These are phyloP conservation scores for Umbelopsis isabellina DNA, from an alignment of 192 early-diverging fungal species.

Conservation along the genomic window DNA sequence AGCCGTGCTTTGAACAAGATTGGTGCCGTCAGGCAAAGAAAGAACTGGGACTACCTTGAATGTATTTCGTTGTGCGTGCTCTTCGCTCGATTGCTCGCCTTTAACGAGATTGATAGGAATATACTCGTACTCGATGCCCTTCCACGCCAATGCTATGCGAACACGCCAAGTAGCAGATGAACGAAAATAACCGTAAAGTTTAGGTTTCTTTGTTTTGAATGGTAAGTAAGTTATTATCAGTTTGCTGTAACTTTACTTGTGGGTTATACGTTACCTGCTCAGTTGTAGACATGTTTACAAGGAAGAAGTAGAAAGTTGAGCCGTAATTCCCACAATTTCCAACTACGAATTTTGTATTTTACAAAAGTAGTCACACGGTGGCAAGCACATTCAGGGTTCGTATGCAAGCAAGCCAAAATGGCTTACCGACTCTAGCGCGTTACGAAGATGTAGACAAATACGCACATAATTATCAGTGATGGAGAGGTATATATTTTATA, in stretches of 20 bases:
- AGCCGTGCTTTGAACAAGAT: constrained; percentile 70
- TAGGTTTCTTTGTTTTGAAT: constrained; percentile 31
- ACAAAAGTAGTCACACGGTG: too few species aligned
- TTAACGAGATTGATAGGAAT: constrained; percentile 71
- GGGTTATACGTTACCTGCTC: neutral
- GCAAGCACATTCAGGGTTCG: too few species aligned
- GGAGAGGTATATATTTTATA: too few species aligned
- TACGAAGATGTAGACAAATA: too few species aligned
- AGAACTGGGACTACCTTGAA: constrained; percentile 69
- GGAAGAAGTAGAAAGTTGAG: constrained; percentile 15
- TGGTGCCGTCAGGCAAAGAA: constrained; percentile 53
- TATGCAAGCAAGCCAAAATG: too few species aligned
- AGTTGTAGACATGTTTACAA: neutral
- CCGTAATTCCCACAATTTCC: constrained; percentile 5
- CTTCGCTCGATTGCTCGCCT: constrained; percentile 66
- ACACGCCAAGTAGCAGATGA: constrained; percentile 79
- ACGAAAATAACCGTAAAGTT: constrained; percentile 80
- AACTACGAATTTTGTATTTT: neutral
- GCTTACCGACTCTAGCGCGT: too few species aligned
- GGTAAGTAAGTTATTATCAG: neutral
- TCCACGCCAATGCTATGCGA: constrained; percentile 74
- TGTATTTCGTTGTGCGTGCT: constrained; percentile 72
- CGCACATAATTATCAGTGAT: too few species aligned
- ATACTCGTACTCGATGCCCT: constrained; percentile 72
- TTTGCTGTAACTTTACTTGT: neutral